Evolutionary conservation across 768 basidiomycete genomes (phyloP).

Genomic region (Mycena metata): DNA sequence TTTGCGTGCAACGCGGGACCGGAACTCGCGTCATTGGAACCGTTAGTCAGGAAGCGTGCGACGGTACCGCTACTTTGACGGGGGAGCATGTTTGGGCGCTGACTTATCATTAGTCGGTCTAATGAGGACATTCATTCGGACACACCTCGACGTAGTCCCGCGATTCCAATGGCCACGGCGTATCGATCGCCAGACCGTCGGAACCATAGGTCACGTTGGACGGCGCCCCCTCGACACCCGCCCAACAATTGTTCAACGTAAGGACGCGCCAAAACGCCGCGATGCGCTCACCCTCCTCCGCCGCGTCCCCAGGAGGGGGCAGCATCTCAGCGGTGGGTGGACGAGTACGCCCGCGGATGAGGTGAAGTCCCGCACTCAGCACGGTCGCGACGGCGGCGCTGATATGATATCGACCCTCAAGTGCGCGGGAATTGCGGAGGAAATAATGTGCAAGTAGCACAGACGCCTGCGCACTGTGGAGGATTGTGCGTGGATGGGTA

Average conservation of each 20-base stretch:
- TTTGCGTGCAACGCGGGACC: slow-evolving; percentile 19
- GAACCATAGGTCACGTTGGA: slow-evolving; percentile 50
- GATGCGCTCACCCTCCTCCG: slow-evolving; percentile 29
- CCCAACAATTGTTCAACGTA: slow-evolving; percentile 54
- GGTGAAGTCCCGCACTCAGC: slow-evolving; percentile 46
- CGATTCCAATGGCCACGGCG: slow-evolving; percentile 31
- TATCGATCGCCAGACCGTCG: slow-evolving; percentile 33
- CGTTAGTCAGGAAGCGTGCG: slow-evolving; percentile 15
- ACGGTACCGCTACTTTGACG: slow-evolving; percentile 29
- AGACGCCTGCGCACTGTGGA: slow-evolving; percentile 55
- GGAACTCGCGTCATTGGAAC: slow-evolving; percentile 7
- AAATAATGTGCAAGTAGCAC: slow-evolving; percentile 61
- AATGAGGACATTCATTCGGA: background rate
- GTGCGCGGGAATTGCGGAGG: slow-evolving; percentile 54
- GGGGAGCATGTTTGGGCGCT: slow-evolving; percentile 11
- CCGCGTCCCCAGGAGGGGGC: background rate
- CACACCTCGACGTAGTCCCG: slow-evolving; percentile 24
- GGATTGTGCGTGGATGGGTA: slow-evolving; percentile 48
- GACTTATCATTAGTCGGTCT: background rate
- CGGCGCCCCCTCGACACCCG: slow-evolving; percentile 49
- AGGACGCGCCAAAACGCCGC: slow-evolving; percentile 34
- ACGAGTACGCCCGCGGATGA: slow-evolving; percentile 15
- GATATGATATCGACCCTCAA: slow-evolving; percentile 58
- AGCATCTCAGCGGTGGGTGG: background rate
- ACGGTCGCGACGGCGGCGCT: slow-evolving; percentile 53